Percentiles rank a stretch among this genome's conserved stretches.
Evolutionary conservation across 1,139 yeast genomes (phyloP).

Genomic region (Suzukiozyma palmioleophila): DNA sequence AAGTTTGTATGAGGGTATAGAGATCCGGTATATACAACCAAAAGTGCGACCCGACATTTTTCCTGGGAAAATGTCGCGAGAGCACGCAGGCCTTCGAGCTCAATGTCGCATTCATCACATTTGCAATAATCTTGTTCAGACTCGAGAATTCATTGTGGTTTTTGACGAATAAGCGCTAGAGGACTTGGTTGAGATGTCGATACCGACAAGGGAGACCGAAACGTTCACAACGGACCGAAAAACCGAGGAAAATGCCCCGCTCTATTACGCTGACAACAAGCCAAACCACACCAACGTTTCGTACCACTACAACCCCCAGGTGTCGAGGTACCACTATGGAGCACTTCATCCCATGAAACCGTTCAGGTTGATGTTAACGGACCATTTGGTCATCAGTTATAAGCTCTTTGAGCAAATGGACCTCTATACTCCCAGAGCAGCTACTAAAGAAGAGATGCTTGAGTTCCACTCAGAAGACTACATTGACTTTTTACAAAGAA

Average conservation of each 20-base stretch:
- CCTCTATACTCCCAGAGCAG: conserved; percentile 74
- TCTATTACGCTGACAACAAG: conserved; percentile 43
- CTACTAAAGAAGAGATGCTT: conserved; percentile 71
- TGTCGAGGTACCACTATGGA: conserved; percentile 81
- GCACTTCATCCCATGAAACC: conserved; percentile 98
- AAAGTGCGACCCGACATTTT: too few species aligned
- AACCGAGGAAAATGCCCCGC: conserved; percentile 56
- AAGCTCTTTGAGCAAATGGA: conserved; percentile 90
- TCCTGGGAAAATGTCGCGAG: too few species aligned
- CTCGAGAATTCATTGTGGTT: too few species aligned
- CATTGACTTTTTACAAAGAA: conserved; percentile 68
- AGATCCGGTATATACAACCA: too few species aligned
- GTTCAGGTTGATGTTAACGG: conserved; percentile 89
- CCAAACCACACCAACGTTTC: conserved; percentile 54
- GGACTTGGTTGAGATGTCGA: conserved; percentile 11
- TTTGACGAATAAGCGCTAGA: neutral
- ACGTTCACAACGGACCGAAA: conserved; percentile 52
- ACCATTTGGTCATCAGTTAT: conserved; percentile 82
- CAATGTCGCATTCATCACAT: too few species aligned
- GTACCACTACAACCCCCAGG: conserved; percentile 84
- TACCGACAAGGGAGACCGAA: conserved; percentile 17
- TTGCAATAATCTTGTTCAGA: too few species aligned
- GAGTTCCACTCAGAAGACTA: conserved; percentile 89
- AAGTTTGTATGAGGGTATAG: too few species aligned
- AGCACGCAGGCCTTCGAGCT: too few species aligned